Percentiles rank a stretch among this genome's conserved stretches.
Conservation (phyloP, 495 filamentous ascomycete species). For the Pyronema omphalodes region DNA sequence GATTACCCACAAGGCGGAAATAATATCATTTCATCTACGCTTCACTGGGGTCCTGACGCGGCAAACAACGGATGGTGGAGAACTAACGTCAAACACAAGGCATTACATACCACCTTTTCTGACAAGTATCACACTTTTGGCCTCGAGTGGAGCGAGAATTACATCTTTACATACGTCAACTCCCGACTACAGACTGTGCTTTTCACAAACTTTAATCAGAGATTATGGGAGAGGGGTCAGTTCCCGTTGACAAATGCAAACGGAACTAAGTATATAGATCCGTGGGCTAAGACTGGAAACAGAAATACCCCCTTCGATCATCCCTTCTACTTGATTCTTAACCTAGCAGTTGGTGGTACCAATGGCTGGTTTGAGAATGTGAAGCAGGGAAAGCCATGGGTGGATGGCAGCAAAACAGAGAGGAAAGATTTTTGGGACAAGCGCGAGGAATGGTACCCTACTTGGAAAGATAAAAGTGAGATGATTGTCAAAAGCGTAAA, state of each 20-base stretch:
- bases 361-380: slow-evolving; percentile 74
- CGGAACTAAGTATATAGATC: slow-evolving; percentile 46
- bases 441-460: slow-evolving; percentile 48
- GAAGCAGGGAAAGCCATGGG: slow-evolving; percentile 56
- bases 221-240: slow-evolving; percentile 53
- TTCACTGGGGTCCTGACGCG: slow-evolving; percentile 60
- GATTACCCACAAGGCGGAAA: slow-evolving; percentile 57
- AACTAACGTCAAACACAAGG: slow-evolving; percentile 53
- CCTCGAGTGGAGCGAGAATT: slow-evolving; percentile 73
- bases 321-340: slow-evolving; percentile 63
- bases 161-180: slow-evolving; percentile 74
- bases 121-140: slow-evolving; percentile 52
- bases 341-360: slow-evolving; percentile 63
- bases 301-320: slow-evolving; percentile 61
- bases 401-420: slow-evolving; percentile 45
- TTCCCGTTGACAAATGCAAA: slow-evolving; percentile 53
- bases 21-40: slow-evolving; percentile 59
- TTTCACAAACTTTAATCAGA: slow-evolving; percentile 55
- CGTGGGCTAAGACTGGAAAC: slow-evolving; percentile 46
- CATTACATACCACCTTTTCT: slow-evolving; percentile 62
- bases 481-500: slow-evolving; percentile 56
- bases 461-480: slow-evolving; percentile 47
- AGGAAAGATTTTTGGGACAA: slow-evolving; percentile 57
- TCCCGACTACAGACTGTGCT: slow-evolving; percentile 59
- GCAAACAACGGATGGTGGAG: slow-evolving; percentile 53